Evolutionary conservation across 352 stramenopile genomes (phyloP).

Genomic region (Pythium sukuiense): DNA sequence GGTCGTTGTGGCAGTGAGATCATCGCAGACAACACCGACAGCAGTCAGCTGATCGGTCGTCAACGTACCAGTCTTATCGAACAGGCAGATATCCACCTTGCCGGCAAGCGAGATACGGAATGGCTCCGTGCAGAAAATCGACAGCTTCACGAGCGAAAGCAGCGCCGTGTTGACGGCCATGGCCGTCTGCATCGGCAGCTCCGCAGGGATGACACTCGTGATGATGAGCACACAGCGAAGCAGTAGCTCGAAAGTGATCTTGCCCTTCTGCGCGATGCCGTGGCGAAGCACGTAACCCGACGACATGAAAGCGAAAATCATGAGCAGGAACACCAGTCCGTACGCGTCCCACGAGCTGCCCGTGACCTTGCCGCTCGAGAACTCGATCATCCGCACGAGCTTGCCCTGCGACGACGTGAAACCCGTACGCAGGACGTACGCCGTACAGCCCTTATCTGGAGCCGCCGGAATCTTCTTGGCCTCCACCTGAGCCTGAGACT

Average conservation of each 20-base stretch:
- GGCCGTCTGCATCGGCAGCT: slow-evolving; percentile 97
- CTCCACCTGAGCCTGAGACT: slow-evolving; percentile 20
- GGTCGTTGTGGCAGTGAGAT: slow-evolving; percentile 38
- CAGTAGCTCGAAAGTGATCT: slow-evolving; percentile 95
- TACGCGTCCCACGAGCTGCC: slow-evolving; percentile 96
- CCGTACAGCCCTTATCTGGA: slow-evolving; percentile 92
- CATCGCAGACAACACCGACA: slow-evolving; percentile 90
- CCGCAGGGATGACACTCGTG: slow-evolving; percentile 97
- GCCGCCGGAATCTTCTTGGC: slow-evolving; percentile 57
- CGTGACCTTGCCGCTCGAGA: slow-evolving; percentile 95
- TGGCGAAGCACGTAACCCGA: slow-evolving; percentile 93
- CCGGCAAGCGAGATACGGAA: slow-evolving; percentile 98
- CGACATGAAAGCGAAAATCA: slow-evolving; percentile 96
- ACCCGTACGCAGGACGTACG: slow-evolving; percentile 95
- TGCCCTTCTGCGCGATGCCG: slow-evolving; percentile 84
- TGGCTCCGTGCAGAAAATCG: slow-evolving; percentile 98
- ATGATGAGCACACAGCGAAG: slow-evolving; percentile 99
- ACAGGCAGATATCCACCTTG: slow-evolving; percentile 96
- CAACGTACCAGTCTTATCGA: slow-evolving; percentile 99
- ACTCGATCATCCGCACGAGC: slow-evolving; percentile 98
- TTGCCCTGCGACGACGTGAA: slow-evolving; percentile 98
- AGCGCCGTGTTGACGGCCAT: slow-evolving; percentile 98
- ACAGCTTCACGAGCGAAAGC: slow-evolving; percentile 92
- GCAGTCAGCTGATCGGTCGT: slow-evolving; percentile 96
- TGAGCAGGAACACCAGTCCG: slow-evolving; percentile 93